These are phyloP conservation scores for Lumnitzera racemosa DNA, from an alignment of 345 rosid species.

Conservation along the genomic window DNA sequence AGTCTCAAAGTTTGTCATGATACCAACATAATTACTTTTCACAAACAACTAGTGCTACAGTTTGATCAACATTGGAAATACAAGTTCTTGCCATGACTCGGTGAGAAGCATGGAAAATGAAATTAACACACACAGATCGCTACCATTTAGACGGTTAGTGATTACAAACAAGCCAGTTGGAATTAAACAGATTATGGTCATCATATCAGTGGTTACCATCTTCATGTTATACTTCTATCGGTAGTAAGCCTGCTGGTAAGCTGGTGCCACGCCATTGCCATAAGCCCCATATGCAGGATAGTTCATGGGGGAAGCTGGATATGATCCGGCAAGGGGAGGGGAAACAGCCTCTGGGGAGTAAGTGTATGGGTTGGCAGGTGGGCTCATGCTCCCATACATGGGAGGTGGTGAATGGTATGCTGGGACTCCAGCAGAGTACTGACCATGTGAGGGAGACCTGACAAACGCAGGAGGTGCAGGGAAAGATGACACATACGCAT, in stretches of 20 bases:
- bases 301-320: conserved; percentile 52
- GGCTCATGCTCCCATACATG: conserved; percentile 54
- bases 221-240: conserved; percentile 47
- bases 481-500: conserved; percentile 92
- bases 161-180: conserved; percentile 44
- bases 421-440: conserved; percentile 53
- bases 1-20: conserved; percentile 30
- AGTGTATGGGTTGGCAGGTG: conserved; percentile 40
- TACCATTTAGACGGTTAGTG: conserved; percentile 69
- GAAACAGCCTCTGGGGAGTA: conserved; percentile 60
- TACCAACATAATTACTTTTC: conserved; percentile 23
- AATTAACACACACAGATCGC: conserved; percentile 53
- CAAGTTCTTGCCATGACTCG: conserved; percentile 34
- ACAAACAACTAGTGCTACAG: conserved; percentile 52
- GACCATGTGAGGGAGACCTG: conserved; percentile 79
- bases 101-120: conserved; percentile 32
- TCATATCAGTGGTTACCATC: conserved; percentile 77
- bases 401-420: conserved; percentile 66
- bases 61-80: conserved; percentile 52
- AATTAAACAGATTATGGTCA: conserved; percentile 27
- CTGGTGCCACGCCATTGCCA: conserved; percentile 48
- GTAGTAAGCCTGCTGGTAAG: conserved; percentile 83
- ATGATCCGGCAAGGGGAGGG: conserved; percentile 37
- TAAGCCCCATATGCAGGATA: conserved; percentile 57
- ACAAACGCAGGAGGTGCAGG: conserved; percentile 66